Base-by-base conservation (phyloP, 768 basidiomycete genomes). In the Paxillus involutus region DNA sequence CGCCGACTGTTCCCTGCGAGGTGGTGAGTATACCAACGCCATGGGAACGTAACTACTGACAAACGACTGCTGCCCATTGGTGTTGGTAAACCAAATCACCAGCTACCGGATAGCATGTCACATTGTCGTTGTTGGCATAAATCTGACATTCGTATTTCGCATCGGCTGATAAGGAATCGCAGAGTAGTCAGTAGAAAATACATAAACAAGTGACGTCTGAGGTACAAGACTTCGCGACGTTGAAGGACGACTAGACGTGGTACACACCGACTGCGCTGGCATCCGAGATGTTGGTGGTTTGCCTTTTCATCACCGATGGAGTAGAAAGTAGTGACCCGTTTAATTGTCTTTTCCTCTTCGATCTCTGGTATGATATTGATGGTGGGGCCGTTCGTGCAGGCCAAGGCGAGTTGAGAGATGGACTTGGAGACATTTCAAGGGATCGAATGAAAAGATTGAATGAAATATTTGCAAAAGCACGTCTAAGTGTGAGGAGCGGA, bases 31-130 rank as follows among this genome's bases (percentile, higher is more conserved):
- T 17, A 56, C 42, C 39, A 36, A 44, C 42, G 47, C 12, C 9
- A 51, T 36, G n/a, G 58, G 55, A 35, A 56, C 54, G 41, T 40
- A 62, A 6, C 45, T 52, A 87, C 89, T 69, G 65, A 91, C 92
- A 94, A 64, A 93, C 83, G 65, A 93, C 86, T 36, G 84, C 80
- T 4, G 85, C 82, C 78, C 82, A 91, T 46, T 88, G 70, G 63
- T 87, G 80, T 71, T 96, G 92, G n/a, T 79, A 69, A 56, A 94
- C 75, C 24, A 74, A 56, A 19, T 81, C 81, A 53, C 78, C 71
- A 8, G 69, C 46, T 0, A 74, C 75, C 10, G 94, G 94, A 65
- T 79, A 94, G 68, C 94, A 95, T 8, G 91, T 89, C 41, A 85
- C 77, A 56, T 91, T 75, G 45, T 81, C 70, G 73, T 94, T 94